Evolutionary conservation across 306 rosid species (phyloP).

Genomic region (Vachellia pachyceras): DNA sequence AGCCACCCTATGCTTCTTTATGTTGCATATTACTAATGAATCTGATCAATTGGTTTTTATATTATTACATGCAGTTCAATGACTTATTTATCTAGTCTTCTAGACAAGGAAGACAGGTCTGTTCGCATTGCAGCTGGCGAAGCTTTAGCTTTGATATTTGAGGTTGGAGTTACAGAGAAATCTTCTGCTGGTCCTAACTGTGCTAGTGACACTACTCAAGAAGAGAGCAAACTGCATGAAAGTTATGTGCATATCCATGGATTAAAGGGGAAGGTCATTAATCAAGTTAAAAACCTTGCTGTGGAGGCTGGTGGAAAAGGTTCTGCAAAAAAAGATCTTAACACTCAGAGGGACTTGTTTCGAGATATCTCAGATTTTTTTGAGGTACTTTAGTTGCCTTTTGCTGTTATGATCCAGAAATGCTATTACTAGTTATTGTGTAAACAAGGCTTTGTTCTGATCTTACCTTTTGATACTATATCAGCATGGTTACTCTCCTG

Average conservation of each 20-base stretch:
- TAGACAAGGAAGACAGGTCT: constrained; percentile 77
- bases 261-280: constrained; percentile 63
- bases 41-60: background rate
- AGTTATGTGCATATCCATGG: constrained; percentile 62
- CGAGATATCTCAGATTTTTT: constrained; percentile 65
- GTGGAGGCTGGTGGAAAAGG: constrained; percentile 86
- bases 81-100: constrained; percentile 67
- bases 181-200: constrained; percentile 47
- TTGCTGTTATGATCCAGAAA: constrained; percentile 3
- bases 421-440: background rate
- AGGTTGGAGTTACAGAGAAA: constrained; percentile 64
- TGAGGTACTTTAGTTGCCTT: constrained; percentile 52
- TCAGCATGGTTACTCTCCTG: constrained; percentile 70
- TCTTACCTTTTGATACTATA: constrained; percentile 33
- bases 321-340: constrained; percentile 79
- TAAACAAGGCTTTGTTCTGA: constrained; percentile 13
- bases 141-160: constrained; percentile 79
- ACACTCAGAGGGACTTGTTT: constrained; percentile 70
- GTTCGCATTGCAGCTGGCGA: constrained; percentile 81
- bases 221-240: constrained; percentile 54
- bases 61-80: constrained; percentile 60
- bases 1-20: background rate
- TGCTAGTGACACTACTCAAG: constrained; percentile 46
- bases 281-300: constrained; percentile 68
- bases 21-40: background rate